Percentiles rank a stretch among this genome's conserved stretches.
phyloP scores from a whole-genome alignment of 2,329 filamentous ascomycete genomes.

The Stromatinia cepivora region DNA sequence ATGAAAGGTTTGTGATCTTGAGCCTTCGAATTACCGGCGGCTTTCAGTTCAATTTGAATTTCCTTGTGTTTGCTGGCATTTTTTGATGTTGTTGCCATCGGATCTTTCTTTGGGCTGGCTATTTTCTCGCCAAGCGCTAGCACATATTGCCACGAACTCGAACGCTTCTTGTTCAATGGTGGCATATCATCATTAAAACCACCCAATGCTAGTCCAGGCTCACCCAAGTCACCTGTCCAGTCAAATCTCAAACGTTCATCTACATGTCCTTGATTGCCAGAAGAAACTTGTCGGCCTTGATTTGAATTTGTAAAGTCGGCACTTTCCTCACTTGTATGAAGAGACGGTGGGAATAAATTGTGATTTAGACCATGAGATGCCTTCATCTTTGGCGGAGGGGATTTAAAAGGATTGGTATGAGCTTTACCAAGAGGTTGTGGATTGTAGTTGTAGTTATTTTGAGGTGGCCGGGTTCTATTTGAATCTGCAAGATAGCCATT shows the following conservation, averaged over 20 bases:
- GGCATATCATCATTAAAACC: not conserved
- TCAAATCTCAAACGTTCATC: conserved; percentile 20
- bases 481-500: conserved; percentile 40
- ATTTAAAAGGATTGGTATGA: conserved; percentile 38
- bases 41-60: not conserved
- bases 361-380: conserved; percentile 15
- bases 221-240: conserved; percentile 31
- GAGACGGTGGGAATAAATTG: conserved; percentile 22
- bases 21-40: not conserved
- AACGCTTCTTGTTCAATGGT: conserved; percentile 21
- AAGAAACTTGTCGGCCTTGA: conserved; percentile 11
- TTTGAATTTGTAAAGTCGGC: conserved; percentile 22
- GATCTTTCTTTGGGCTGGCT: not conserved
- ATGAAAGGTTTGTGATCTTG: conserved; percentile 27
- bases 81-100: not conserved
- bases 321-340: conserved; percentile 23
- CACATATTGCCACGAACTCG: conserved; percentile 30
- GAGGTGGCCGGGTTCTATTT: conserved; percentile 29
- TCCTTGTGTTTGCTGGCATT: not conserved
- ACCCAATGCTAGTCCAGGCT: conserved; percentile 27
- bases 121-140: conserved; percentile 26
- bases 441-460: conserved; percentile 21
- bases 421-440: conserved; percentile 31
- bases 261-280: not conserved
- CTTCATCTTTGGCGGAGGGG: conserved; percentile 33